A percentile compares a stretch with the other conserved stretches of the same genome.
Conservation (phyloP, 1,284 basidiomycete genomes). For the Tylopilus sp. region DNA sequence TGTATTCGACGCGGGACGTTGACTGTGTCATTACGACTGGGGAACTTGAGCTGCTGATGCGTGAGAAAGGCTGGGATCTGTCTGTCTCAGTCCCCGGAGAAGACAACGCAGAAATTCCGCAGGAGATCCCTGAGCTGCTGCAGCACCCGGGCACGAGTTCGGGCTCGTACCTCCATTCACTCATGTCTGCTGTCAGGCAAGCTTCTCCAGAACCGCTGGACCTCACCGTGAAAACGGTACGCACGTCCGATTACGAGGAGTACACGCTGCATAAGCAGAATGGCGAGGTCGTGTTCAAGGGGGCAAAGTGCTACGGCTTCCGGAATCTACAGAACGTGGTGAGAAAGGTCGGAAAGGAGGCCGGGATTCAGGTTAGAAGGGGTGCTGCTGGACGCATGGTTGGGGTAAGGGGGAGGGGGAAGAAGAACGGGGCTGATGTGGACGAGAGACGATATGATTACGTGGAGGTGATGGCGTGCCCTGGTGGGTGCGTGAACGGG, state of each 20-base stretch:
- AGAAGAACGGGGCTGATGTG: constrained; percentile 32
- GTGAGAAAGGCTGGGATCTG: constrained; percentile 81
- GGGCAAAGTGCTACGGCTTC: constrained; percentile 96
- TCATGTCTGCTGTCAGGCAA: constrained; percentile 55
- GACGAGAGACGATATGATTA: constrained; percentile 77
- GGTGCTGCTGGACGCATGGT: constrained; percentile 64
- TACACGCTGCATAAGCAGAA: constrained; percentile 58
- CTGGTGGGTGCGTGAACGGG: constrained; percentile 95
- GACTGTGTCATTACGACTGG: constrained; percentile 98
- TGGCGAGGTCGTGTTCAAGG: constrained; percentile 79
- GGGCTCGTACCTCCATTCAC: constrained; percentile 88
- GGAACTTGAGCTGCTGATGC: constrained; percentile 87
- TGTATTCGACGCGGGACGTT: constrained; percentile 84
- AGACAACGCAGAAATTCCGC: constrained; percentile 17
- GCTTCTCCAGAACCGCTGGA: constrained; percentile 47
- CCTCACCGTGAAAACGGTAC: constrained; percentile 53
- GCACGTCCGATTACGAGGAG: constrained; percentile 59
- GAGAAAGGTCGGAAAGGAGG: constrained; percentile 84
- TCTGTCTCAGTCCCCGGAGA: constrained; percentile 54
- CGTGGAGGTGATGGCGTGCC: constrained; percentile 99
- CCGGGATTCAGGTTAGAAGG: constrained; percentile 69
- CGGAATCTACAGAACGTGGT: constrained; percentile 97
- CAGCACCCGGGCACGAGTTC: constrained; percentile 84
- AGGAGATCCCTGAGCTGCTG: constrained; percentile 67
- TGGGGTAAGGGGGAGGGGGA: constrained; percentile 35